Base-by-base conservation (phyloP, 23 red algal species). In the Agarophyton chilense region DNA sequence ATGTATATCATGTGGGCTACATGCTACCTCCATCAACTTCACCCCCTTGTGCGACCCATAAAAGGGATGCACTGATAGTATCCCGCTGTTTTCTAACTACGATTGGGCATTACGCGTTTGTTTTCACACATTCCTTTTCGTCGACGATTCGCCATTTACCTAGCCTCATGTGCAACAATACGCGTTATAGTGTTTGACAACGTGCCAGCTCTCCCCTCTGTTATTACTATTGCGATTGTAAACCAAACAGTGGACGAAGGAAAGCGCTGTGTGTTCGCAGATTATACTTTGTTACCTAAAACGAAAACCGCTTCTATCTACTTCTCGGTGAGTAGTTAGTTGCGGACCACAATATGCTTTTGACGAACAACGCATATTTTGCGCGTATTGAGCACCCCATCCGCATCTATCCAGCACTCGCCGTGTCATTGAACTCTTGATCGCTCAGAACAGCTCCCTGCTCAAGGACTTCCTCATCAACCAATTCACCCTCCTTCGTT, bases 1-100 rank as follows among this genome's bases (percentile, higher is more conserved):
- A 90, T 96, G 86, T 96, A 92, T 72, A 92, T 98, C 62, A 98
- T 98, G 95, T 98, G 95, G 95, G 90, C 88, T n/a, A 98, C 95
- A 6, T 98, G 95, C 90, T 98, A 88, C 85, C 89, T 98, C 6
- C 95, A 98, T 50, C 95, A 98, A 78, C 95, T 98, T 29, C 85
- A 98, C 49, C 95, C 95, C 5, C 85, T 98, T 51, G 92, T 98
- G 36, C 78, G 95, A 41, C 95, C 95, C 36, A 90, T 92, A 40
- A 94, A 94, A 57, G 82, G 77, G 14, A 60, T 72, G 45, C 94
- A 96, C 51, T 95, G 82, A 82, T 45, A 71, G 36, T 36, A 28
- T 32, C 46, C 38, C 68, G 1, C 68, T 7, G 44, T 61, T 21
- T 49, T 49, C 68, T 74, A 74, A 74, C 68, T 74, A 26, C 68